phyloP scores from a whole-genome alignment of 345 rosid genomes.

The Gynandropsis gynandra region DNA sequence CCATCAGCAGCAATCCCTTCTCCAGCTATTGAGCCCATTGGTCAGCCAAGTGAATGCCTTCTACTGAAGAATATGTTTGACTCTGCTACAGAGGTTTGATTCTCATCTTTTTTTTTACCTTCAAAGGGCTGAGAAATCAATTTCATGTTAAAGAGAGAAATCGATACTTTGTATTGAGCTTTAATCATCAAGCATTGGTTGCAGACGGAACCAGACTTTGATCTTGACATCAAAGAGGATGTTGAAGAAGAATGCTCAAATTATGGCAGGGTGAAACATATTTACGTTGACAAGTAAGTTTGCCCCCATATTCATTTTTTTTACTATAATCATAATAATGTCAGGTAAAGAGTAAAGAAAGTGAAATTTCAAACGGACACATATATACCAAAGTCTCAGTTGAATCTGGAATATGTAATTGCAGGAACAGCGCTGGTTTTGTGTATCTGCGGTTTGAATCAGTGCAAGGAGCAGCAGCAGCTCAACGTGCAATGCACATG shows the following conservation, averaged over 20 bases:
- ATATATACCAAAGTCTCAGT: no score
- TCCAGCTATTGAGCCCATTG: conserved; percentile 48
- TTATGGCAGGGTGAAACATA: conserved; percentile 74
- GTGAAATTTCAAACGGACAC: no score
- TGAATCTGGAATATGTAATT: conserved; percentile 3
- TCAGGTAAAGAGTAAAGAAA: no score
- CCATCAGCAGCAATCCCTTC: conserved; percentile 45
- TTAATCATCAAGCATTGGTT: conserved; percentile 18
- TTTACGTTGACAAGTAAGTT: conserved; percentile 77
- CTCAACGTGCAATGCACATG: conserved; percentile 82
- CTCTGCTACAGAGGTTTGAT: conserved; percentile 74
- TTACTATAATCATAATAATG: no score
- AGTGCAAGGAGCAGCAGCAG: conserved; percentile 51
- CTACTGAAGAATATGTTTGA: conserved; percentile 90
- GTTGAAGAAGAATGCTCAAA: conserved; percentile 80
- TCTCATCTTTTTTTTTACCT: conserved; percentile 1
- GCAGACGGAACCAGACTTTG: conserved; percentile 84
- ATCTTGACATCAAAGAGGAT: conserved; percentile 68
- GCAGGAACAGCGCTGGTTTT: conserved; percentile 70
- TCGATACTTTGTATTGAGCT: neutral
- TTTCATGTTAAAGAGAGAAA: neutral
- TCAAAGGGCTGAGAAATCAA: neutral
- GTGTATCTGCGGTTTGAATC: conserved; percentile 71
- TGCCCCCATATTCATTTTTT: conserved; percentile 1
- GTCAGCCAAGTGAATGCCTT: conserved; percentile 78